A percentile compares a stretch with the other conserved stretches of the same genome.
Evolutionary conservation across 2,329 filamentous ascomycete species (phyloP).

Genomic region (Diaporthe velutina): DNA sequence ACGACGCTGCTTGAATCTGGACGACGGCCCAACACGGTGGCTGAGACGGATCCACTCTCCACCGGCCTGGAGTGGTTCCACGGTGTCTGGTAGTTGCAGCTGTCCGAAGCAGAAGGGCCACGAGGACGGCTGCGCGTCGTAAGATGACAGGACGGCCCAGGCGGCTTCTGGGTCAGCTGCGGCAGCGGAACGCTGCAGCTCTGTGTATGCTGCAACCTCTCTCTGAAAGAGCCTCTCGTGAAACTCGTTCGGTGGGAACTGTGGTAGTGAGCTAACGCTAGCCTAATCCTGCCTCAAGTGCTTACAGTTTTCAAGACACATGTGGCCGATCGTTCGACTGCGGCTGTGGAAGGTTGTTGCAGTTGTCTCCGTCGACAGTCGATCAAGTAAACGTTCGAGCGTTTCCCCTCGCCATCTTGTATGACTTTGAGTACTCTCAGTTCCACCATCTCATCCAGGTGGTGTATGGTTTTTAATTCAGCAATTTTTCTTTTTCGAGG

Average conservation of each 20-base stretch:
- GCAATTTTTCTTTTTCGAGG: background rate
- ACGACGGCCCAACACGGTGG: background rate
- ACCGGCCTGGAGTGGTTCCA: background rate
- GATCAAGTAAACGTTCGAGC: background rate
- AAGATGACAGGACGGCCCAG: background rate
- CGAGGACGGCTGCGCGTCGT: background rate
- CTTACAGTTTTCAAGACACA: background rate
- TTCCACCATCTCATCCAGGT: background rate
- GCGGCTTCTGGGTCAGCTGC: background rate
- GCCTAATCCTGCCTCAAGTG: accelerated
- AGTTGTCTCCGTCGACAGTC: background rate
- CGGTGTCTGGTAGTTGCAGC: background rate
- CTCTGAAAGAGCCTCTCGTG: background rate
- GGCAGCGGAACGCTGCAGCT: background rate
- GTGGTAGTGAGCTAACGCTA: background rate
- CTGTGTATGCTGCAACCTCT: background rate
- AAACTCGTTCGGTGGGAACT: background rate
- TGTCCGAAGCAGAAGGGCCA: background rate
- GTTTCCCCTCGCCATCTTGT: background rate
- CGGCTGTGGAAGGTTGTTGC: background rate
- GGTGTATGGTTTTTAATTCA: background rate
- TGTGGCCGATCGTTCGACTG: background rate
- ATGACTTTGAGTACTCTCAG: background rate
- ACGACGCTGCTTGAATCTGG: background rate
- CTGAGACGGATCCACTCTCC: background rate